Evolutionary conservation across 257 asterid genomes (phyloP), one percentile per base, ranked within the genome.

Genomic region (Solanum lycopersicoides): DNA sequence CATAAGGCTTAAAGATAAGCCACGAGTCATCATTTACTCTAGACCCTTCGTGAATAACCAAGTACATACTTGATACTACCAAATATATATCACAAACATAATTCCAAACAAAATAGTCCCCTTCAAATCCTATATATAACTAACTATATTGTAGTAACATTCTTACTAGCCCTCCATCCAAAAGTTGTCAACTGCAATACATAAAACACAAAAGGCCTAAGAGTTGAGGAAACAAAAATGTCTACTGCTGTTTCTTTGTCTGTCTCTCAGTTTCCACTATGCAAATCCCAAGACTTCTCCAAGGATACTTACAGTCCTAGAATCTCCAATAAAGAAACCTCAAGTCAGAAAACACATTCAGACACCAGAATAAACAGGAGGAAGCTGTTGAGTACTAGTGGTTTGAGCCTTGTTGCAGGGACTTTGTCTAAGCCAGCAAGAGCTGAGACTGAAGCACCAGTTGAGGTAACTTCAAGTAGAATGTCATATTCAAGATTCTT

Each of bases 401-500:
- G 94, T 18, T 53, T 92, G 39, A 87, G 91, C 83, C 89, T 93
- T 47, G 42, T 90, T 39, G 91, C 91, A 39, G 93, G 93, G 41
- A 63, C 92, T 56, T 39, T 85, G 42, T 86, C 85, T 68, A 91
- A 47, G 84, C 90, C 94, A 20, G 90, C 89, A 41, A 83, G 83
- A 50, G 89, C 91, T 6, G 93, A 83, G 12, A 92, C 91, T 2
- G 95, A 91, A 75, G 87, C 91, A 69, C 95, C 95, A 2, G 53
- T 34, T 1, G 95, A 93, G 73, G 91, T 85, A 4, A 74, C 94
- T 37, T 94, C 96, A 1, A 95, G 93, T 66, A 89, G 96, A 83
- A 84, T 94, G 91, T 93, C 98, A 1, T 93, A 95, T 76, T 91
- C 96, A 12, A 92, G 95, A 80, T 93, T 93, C 56, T 84, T 93